Evolutionary conservation across 2,329 filamentous ascomycete genomes (phyloP), one percentile per base, ranked within the genome.

Genomic region (Fusarium nisikadoi): DNA sequence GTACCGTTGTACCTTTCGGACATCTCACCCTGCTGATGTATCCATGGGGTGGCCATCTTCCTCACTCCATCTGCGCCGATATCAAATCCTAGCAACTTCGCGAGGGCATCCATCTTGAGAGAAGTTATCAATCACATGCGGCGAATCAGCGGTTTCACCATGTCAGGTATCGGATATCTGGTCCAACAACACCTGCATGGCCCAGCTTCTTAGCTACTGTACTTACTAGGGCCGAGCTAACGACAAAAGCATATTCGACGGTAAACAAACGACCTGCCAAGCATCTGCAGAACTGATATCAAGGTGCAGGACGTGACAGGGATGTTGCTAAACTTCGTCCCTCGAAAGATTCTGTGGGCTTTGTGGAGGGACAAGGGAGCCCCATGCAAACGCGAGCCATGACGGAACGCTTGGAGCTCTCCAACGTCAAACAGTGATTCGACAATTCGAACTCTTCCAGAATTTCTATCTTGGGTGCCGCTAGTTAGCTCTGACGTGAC

Each of bases 371-470:
- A 73, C 71, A 65, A 68, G 71, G 70, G 66, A 63, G 35, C 54
- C 57, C 70, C 57, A 62, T 63, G 62, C 62, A 62, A 41, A 64
- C 38, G 49, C 52, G 42, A 65, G 47, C 67, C 65, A 75, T 71
- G 72, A 76, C 63, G 73, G 62, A 73, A 67, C 67, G 67, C 67
- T 68, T 35, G 59, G 53, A 71, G 54, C 65, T 73, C 47, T 61
- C 54, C 65, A 73, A 69, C 53, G 54, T 54, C 53, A 59, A 55
- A 72, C 63, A 41, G 60, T 62, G 65, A 77, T 76, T 77, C 74
- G 75, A 76, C 75, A 77, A 77, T 77, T 77, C 73, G 75, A 77
- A 77, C 64, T 73, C 64, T 77, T 77, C 75, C 75, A 77, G 75
- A 77, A 77, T 72, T 71, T 71, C 68, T 68, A 72, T 59, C 59